Conservation (phyloP, 352 stramenopile genomes). For the Phytophthora sojae region DNA sequence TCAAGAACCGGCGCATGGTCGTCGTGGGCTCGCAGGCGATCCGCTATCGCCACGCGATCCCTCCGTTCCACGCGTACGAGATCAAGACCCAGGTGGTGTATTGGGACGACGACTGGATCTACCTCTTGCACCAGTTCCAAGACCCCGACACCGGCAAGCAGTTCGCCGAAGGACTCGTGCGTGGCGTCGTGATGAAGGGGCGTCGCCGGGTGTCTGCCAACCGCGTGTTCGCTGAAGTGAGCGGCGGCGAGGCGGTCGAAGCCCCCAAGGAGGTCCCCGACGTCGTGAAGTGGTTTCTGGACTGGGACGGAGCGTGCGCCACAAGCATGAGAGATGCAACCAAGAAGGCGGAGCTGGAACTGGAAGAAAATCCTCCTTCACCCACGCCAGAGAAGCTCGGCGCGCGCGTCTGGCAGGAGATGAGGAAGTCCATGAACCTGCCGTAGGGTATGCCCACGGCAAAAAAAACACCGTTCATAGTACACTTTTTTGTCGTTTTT, state of each 20-base stretch:
- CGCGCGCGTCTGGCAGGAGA: conserved; percentile 25
- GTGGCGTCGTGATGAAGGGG: conserved; percentile 33
- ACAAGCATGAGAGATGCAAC: conserved; percentile 38
- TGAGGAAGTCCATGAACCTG: conserved; percentile 41
- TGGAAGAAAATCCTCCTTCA: conserved; percentile 9
- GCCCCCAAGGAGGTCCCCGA: conserved; percentile 37
- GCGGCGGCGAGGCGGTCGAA: conserved; percentile 18
- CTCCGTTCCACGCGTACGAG: conserved; percentile 66
- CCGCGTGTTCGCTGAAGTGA: conserved; percentile 35
- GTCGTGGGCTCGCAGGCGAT: conserved; percentile 68
- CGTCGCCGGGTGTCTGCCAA: conserved; percentile 30
- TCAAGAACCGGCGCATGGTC: conserved; percentile 75
- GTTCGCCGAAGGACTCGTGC: conserved; percentile 59
- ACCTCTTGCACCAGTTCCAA: conserved; percentile 69
- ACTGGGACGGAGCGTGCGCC: conserved; percentile 43
- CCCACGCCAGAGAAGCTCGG: conserved; percentile 28
- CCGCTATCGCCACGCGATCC: conserved; percentile 68
- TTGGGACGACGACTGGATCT: conserved; percentile 70
- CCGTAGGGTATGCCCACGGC: conserved; percentile 9
- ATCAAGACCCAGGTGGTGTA: conserved; percentile 63
- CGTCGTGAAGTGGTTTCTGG: conserved; percentile 40
- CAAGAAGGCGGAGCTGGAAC: conserved; percentile 18
- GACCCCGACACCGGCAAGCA: conserved; percentile 58
- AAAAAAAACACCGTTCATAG: background rate
- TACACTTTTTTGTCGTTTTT: conserved; percentile 18